Evolutionary conservation across 169 alveolate species (phyloP), one percentile per base, ranked within the genome.

Genomic region (Cryptosporidium felis): DNA sequence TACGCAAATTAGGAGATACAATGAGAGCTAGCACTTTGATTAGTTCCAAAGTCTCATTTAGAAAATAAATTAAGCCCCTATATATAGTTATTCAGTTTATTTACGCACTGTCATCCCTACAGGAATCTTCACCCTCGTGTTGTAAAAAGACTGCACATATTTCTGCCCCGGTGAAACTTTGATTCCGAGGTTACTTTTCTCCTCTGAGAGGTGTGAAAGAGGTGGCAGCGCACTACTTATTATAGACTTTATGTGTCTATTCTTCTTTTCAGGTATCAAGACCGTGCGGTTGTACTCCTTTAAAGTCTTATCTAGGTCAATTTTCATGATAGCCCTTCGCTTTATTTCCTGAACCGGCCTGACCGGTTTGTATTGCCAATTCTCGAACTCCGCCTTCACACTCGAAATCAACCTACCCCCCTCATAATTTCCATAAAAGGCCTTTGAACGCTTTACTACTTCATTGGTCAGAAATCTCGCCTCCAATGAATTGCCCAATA

Each of bases 101-200:
- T n/a, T 0, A 14, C 51, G n/a, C n/a, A 74, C 46, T 4, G 41
- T 41, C 46, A 61, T 49, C 12, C 56, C 66, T 10, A 18, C 44
- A 12, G 85, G 85, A 26, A 74, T 74, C 8, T 18, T 56, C 32
- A 53, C 56, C 38, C 56, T 74, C 10, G 32, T 49, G 28, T 49
- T 16, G 28, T 74, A 74, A 38, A 53, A 74, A 3, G 85, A 74
- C 26, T 74, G 85, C 14, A 42, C 85, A 53, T 74, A 74, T 49
- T 53, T 74, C 41, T 74, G 85, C 8, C 85, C 85, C n/a, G 85
- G 85, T 23, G 67, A 56, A 12, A 53, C 28, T 40, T 53, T 74
- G 6, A 49, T 1, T 21, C 9, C 4, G 32, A 56, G 14, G 3
- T 47, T 36, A 16, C 56, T 74, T 26, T 74, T 74, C 53, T 56